phyloP scores from a whole-genome alignment of 768 basidiomycete species.

The Kwoniella dejecticola region DNA sequence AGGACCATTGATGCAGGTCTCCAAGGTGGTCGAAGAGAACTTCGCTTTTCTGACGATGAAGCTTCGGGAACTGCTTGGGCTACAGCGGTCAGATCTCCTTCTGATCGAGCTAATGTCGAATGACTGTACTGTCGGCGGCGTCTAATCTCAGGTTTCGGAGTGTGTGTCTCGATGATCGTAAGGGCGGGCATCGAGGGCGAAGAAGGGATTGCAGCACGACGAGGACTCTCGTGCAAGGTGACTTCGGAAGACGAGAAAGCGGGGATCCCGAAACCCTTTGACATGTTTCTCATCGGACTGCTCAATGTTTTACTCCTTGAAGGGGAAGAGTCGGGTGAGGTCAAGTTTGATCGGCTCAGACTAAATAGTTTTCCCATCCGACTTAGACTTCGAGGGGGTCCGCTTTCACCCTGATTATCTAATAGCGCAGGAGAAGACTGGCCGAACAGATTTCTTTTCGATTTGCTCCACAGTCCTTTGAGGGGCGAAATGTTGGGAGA shows the following conservation, averaged over 20 bases:
- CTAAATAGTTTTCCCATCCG: conserved; percentile 11
- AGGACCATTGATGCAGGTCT: conserved; percentile 3
- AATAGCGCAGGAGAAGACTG: conserved; percentile 8
- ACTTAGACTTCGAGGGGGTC: neutral
- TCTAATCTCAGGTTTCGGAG: neutral
- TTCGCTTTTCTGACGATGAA: conserved; percentile 1
- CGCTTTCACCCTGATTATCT: neutral
- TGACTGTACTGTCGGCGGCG: conserved; percentile 6
- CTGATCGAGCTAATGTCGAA: conserved; percentile 7
- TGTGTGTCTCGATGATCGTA: neutral
- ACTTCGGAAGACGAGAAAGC: conserved; percentile 7
- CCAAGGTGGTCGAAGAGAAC: conserved; percentile 24
- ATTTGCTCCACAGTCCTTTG: conserved; percentile 17
- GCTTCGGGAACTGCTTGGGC: neutral
- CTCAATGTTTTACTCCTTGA: neutral
- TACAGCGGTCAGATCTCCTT: neutral
- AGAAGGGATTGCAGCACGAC: neutral
- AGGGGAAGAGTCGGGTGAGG: conserved; percentile 1
- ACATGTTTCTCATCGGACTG: conserved; percentile 4
- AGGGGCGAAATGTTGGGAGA: conserved; percentile 1
- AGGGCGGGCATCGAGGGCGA: conserved; percentile 17
- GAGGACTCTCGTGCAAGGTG: neutral
- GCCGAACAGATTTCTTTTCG: conserved; percentile 15
- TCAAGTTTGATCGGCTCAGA: conserved; percentile 10
- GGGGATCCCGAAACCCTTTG: conserved; percentile 7